Evolutionary conservation across 176 grass and related monocot genomes (phyloP), one percentile per base, ranked within the genome.

Genomic region (Lolium perenne): DNA sequence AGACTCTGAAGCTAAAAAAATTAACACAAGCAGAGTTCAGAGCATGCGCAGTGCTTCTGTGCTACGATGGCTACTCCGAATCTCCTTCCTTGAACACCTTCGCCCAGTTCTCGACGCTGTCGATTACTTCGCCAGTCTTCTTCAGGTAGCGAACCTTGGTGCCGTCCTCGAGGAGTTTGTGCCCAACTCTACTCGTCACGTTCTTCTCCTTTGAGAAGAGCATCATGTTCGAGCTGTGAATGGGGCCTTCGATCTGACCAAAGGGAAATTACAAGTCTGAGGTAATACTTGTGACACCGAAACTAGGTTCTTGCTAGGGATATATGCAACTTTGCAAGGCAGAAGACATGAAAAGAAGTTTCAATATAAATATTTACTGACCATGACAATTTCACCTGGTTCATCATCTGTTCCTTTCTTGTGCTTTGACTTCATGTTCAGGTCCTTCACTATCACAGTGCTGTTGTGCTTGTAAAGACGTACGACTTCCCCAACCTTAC

Each of bases 181-280:
- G 86, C 67, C 97, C 94, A 35, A 96, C 92, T 68, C 97, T 94
- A 38, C 97, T 98, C 13, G 94, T 78, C 25, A 98, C 82, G 55
- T 83, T 87, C 86, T 98, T 88, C 87, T 98, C 97, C 64, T 92
- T 94, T 0, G 94, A 96, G 83, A 93, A 99, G 35, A 96, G 92
- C 97, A 99, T 99, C 90, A 96, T 54, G 80, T 96, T 98, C 82
- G 97, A 98, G 90, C 97, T 98, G 76, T 96, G 97, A 76, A 98
- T 98, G 71, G 94, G 87, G 10, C 85, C 94, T 89, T 95, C 93
- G 45, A 95, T 91, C 96, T 95, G 90, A 45, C 53, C 57, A 77
- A 51, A 72, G 35, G 16, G 76, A 86, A 77, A 20, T 45, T 16
- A 7, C 11, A 55, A 11, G 32, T 71, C 6, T 32, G 11, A 68